These are phyloP conservation scores for Beauveria pseudobassiana DNA, from an alignment of 2,329 filamentous ascomycete genomes.

Conservation along the genomic window DNA sequence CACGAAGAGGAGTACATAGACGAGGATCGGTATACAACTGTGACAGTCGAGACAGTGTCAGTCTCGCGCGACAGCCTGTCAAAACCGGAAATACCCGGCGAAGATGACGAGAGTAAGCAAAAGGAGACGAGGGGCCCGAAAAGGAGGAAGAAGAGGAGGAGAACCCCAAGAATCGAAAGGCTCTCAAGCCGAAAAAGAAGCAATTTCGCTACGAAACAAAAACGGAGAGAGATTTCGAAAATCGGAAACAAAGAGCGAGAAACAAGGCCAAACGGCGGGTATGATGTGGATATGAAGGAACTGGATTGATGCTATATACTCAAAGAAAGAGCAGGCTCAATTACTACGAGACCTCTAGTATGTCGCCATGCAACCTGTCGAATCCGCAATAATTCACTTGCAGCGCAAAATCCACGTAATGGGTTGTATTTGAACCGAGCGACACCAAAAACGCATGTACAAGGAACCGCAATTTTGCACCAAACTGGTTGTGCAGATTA, in stretches of 20 bases:
- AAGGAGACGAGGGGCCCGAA: slow-evolving; percentile 22
- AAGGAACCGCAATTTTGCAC: neutral
- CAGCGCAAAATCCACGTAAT: neutral
- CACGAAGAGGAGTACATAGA: slow-evolving; percentile 93
- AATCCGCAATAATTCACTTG: slow-evolving; percentile 8
- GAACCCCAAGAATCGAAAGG: slow-evolving; percentile 12
- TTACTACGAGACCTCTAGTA: slow-evolving; percentile 11
- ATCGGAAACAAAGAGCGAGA: slow-evolving; percentile 64
- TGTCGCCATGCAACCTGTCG: slow-evolving; percentile 9
- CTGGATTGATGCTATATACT: slow-evolving; percentile 10
- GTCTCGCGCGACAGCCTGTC: slow-evolving; percentile 67
- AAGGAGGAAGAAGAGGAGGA: slow-evolving; percentile 14
- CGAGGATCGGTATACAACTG: slow-evolving; percentile 91
- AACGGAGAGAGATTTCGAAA: slow-evolving; percentile 67
- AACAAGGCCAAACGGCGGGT: slow-evolving; percentile 31
- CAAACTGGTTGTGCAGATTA: slow-evolving; percentile 37
- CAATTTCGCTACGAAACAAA: slow-evolving; percentile 93
- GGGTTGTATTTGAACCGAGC: neutral
- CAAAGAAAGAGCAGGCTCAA: slow-evolving; percentile 9
- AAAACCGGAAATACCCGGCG: slow-evolving; percentile 35
- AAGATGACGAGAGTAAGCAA: slow-evolving; percentile 25
- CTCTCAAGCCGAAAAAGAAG: slow-evolving; percentile 70
- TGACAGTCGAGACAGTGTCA: slow-evolving; percentile 84
- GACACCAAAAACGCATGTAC: slow-evolving; percentile 6
- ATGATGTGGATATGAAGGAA: neutral